Percentiles rank a stretch among this genome's conserved stretches.
phyloP scores from a whole-genome alignment of 2,329 filamentous ascomycete genomes.

The Sporothrix luriei region DNA sequence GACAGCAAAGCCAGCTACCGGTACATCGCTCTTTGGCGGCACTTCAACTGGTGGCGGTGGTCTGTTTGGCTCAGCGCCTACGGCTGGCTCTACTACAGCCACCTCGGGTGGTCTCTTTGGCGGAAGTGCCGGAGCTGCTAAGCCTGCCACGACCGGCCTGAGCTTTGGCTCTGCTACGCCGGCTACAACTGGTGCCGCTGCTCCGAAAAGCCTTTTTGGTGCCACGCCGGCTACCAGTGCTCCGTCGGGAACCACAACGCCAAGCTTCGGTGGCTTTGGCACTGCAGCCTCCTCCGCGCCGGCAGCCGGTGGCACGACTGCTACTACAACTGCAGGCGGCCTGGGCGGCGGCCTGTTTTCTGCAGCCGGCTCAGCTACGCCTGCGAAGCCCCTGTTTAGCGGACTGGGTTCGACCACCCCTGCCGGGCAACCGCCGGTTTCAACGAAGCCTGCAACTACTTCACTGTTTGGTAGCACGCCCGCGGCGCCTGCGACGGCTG shows the following conservation, averaged over 20 bases:
- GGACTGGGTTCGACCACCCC: slow-evolving; percentile 57
- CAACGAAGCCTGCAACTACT: slow-evolving; percentile 40
- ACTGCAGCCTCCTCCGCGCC: neutral
- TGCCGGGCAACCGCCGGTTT: slow-evolving; percentile 56
- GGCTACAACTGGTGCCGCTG: neutral
- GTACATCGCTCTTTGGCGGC: slow-evolving; percentile 29
- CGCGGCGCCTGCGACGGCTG: slow-evolving; percentile 30
- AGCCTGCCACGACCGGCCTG: slow-evolving; percentile 32
- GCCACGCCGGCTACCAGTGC: neutral
- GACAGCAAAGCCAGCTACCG: neutral
- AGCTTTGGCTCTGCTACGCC: slow-evolving; percentile 28
- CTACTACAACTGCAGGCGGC: slow-evolving; percentile 21
- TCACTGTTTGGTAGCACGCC: slow-evolving; percentile 30
- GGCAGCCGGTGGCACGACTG: slow-evolving; percentile 6
- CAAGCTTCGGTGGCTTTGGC: slow-evolving; percentile 27
- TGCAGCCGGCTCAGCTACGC: slow-evolving; percentile 44
- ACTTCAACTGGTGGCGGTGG: slow-evolving; percentile 24
- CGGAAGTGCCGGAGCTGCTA: slow-evolving; percentile 32
- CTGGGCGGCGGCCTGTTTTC: slow-evolving; percentile 26
- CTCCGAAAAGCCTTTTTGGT: slow-evolving; percentile 21
- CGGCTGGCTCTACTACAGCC: slow-evolving; percentile 12
- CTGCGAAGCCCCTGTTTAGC: slow-evolving; percentile 53
- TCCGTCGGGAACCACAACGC: slow-evolving; percentile 12
- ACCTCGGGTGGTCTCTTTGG: slow-evolving; percentile 43
- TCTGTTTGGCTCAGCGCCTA: slow-evolving; percentile 28